These are phyloP conservation scores for Blechomonas ayalai DNA, from an alignment of 208 protist genomes.

Conservation along the genomic window DNA sequence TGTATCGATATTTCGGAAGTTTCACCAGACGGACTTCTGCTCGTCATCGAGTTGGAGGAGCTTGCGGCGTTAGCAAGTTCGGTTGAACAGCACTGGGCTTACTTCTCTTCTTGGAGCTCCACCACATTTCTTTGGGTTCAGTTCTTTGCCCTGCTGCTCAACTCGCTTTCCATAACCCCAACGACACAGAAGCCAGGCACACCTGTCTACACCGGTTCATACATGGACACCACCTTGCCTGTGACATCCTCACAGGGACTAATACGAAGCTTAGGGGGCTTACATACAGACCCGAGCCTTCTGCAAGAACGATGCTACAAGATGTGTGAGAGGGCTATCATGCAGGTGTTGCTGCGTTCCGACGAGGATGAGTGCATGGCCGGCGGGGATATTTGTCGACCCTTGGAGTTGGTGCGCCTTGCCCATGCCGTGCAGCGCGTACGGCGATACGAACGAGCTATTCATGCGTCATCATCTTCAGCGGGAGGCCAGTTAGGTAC, in stretches of 20 bases:
- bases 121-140: constrained; percentile 30
- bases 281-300: constrained; percentile 21
- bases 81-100: constrained; percentile 28
- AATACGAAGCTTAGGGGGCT: constrained; percentile 11
- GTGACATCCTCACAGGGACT: background rate
- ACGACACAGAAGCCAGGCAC: no score
- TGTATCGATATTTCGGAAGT: constrained; percentile 29
- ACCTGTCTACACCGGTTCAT: no score
- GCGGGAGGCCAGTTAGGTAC: no score
- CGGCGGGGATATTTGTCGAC: background rate
- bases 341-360: no score
- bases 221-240: constrained; percentile 1
- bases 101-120: constrained; percentile 25
- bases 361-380: no score
- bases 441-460: constrained; percentile 1
- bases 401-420: constrained; percentile 2
- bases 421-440: background rate
- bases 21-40: background rate
- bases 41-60: constrained; percentile 21
- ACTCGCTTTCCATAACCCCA: no score
- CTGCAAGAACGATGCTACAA: constrained; percentile 13
- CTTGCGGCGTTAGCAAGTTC: constrained; percentile 29
- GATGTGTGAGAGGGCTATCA: constrained; percentile 8
- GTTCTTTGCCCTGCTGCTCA: constrained; percentile 34
- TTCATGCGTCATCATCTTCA: no score